Evolutionary conservation across 148 eudicot species (phyloP), one percentile per base, ranked within the genome.

Genomic region (Cornus kousa): DNA sequence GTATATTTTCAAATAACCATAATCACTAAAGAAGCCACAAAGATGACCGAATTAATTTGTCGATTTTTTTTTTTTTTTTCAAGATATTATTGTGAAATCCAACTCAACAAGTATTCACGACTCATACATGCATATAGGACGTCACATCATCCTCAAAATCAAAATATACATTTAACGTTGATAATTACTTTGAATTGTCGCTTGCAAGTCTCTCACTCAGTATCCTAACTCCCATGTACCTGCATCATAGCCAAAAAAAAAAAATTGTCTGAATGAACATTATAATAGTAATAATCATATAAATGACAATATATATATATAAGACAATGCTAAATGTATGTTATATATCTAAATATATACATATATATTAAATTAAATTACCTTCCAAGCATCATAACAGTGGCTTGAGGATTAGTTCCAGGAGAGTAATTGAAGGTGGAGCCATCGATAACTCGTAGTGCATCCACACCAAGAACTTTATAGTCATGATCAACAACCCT

Each of bases 351-450:
- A 43, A 6, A 43, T 43, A 43, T 43, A 43, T 43, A 9, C 48
- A 43, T 43, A 19, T 16, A 57, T 16, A 57, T 13, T 57, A 13
- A 13, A 11, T 2, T 3, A 24, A 24, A 24, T 23, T 87, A 91
- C 97, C 97, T 89, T 81, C 97, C 97, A 24, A 93, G 93, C 97
- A 93, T 91, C 97, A 93, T 91, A 12, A 93, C 90, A 16, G 95
- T 89, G 53, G 97, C 97, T 74, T 93, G 97, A 85, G 97, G 97
- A 85, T 93, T 93, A 74, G 95, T 91, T 32, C 97, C 97, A 4
- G 95, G 97, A 37, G 97, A 87, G 77, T 78, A 82, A 81, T 79
- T 80, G 74, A 93, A 90, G 0, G 97, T 93, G 12, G 97, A 93
- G 1, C 97, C 95, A 83, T 93, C 97, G 10, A 93, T 78, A 1